Conservation (phyloP, 2,329 filamentous ascomycete species). For the Aspergillus sojae region DNA sequence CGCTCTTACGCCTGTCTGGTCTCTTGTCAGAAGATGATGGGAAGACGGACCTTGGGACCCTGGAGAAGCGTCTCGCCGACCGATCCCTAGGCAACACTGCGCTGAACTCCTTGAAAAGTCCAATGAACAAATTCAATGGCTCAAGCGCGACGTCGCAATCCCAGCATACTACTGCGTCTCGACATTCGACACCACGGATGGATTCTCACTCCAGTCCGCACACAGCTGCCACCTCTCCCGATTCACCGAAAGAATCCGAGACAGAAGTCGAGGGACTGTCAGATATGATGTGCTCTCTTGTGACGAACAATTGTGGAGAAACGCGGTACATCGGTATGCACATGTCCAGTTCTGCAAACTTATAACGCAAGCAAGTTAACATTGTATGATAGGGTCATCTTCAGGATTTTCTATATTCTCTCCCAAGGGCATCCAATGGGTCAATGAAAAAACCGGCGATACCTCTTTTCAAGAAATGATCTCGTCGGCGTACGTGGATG, state of each 20-base stretch:
- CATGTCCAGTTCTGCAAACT: not conserved
- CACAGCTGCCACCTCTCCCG: constrained; percentile 55
- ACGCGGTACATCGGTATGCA: constrained; percentile 86
- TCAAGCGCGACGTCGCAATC: constrained; percentile 28
- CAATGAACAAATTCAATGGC: constrained; percentile 32
- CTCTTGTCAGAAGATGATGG: constrained; percentile 83
- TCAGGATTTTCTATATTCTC: constrained; percentile 99
- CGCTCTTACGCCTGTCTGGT: constrained; percentile 80
- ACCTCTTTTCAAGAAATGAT: constrained; percentile 95
- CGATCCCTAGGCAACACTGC: constrained; percentile 39
- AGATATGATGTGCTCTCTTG: constrained; percentile 98
- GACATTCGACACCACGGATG: constrained; percentile 50
- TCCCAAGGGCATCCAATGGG: constrained; percentile 96
- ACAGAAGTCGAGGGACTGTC: constrained; percentile 84
- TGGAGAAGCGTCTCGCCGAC: constrained; percentile 75
- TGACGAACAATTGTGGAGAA: constrained; percentile 92
- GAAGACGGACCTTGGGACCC: constrained; percentile 80
- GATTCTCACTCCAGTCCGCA: constrained; percentile 53
- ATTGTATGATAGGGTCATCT: constrained; percentile 69
- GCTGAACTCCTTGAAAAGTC: constrained; percentile 38
- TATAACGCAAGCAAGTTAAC: not conserved
- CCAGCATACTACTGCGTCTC: constrained; percentile 40
- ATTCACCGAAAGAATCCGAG: constrained; percentile 56
- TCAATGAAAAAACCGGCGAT: constrained; percentile 97
- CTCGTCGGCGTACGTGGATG: constrained; percentile 82